These are phyloP conservation scores for Gymnopus androsaceus DNA, from an alignment of 1,284 basidiomycete species.

Conservation along the genomic window DNA sequence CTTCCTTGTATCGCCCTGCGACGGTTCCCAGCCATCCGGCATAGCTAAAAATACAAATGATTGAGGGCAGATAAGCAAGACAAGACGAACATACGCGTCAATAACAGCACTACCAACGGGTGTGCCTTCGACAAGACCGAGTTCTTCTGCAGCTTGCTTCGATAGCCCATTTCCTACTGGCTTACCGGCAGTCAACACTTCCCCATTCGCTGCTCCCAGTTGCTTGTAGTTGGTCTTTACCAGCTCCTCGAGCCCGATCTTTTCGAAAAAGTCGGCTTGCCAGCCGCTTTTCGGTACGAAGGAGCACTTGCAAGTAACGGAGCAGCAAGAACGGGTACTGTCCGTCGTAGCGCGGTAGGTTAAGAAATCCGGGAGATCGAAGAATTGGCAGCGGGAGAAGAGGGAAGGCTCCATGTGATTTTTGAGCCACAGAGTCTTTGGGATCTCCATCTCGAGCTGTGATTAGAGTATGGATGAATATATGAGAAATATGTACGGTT, in stretches of 20 bases:
- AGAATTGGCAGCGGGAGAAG: constrained; percentile 91
- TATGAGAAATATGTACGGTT: background rate
- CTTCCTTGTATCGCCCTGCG: constrained; percentile 73
- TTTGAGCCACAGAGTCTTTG: constrained; percentile 96
- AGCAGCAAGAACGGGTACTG: constrained; percentile 86
- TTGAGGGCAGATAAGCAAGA: background rate
- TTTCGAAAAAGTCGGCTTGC: constrained; percentile 85
- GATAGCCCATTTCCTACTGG: constrained; percentile 88
- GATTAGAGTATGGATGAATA: constrained; percentile 11
- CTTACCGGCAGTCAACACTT: constrained; percentile 88
- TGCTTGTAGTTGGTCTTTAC: constrained; percentile 71
- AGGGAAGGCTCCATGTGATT: constrained; percentile 74
- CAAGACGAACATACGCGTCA: constrained; percentile 70
- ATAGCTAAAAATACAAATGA: constrained; percentile 55
- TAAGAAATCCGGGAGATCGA: constrained; percentile 96
- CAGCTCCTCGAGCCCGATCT: constrained; percentile 79
- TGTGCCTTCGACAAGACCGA: constrained; percentile 87
- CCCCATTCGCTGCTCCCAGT: constrained; percentile 68
- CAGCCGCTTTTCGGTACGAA: constrained; percentile 88
- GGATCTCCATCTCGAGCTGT: constrained; percentile 95
- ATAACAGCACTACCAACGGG: constrained; percentile 94
- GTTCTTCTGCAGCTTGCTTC: constrained; percentile 77
- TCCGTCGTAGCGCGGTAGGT: constrained; percentile 89
- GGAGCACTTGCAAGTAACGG: constrained; percentile 95
- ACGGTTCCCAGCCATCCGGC: constrained; percentile 99